Conservation (phyloP, 768 basidiomycete genomes). For the Rhodocollybia butyracea region DNA sequence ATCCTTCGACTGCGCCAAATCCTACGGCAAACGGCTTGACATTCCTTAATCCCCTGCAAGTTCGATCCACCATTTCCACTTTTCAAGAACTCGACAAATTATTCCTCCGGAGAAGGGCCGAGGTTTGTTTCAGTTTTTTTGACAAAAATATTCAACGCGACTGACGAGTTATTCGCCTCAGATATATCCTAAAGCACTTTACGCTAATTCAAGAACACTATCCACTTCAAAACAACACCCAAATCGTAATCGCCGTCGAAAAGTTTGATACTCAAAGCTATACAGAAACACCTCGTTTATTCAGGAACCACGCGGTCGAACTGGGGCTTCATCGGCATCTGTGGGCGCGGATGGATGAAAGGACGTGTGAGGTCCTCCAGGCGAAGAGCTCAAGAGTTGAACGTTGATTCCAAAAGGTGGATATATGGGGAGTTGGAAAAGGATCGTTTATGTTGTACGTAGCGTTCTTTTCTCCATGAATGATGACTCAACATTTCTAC, state of each 20-base stretch:
- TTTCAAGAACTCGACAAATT: too few relatives aligned
- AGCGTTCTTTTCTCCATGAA: neutral
- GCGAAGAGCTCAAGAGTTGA: conserved; percentile 16
- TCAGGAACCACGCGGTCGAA: conserved; percentile 35
- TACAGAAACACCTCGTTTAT: conserved; percentile 58
- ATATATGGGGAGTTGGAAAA: conserved; percentile 35
- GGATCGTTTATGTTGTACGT: conserved; percentile 67
- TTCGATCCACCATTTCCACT: too few relatives aligned
- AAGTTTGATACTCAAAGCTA: conserved; percentile 49
- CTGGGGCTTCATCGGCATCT: conserved; percentile 29
- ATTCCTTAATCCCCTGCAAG: too few relatives aligned
- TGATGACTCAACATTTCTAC: neutral
- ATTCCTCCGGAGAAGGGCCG: too few relatives aligned
- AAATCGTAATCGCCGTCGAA: conserved; percentile 30
- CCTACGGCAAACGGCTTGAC: too few relatives aligned
- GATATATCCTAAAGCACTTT: conserved; percentile 45
- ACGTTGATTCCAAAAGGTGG: conserved; percentile 30
- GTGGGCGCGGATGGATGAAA: conserved; percentile 29
- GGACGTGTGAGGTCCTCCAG: conserved; percentile 66
- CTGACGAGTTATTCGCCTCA: conserved; percentile 56
- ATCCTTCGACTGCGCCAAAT: too few relatives aligned
- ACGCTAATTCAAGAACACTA: conserved; percentile 22
- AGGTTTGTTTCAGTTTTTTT: too few relatives aligned
- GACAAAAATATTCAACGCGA: conserved; percentile 3
- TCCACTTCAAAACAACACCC: neutral